phyloP scores from a whole-genome alignment of 495 filamentous ascomycete species.

The Letharia lupina region DNA sequence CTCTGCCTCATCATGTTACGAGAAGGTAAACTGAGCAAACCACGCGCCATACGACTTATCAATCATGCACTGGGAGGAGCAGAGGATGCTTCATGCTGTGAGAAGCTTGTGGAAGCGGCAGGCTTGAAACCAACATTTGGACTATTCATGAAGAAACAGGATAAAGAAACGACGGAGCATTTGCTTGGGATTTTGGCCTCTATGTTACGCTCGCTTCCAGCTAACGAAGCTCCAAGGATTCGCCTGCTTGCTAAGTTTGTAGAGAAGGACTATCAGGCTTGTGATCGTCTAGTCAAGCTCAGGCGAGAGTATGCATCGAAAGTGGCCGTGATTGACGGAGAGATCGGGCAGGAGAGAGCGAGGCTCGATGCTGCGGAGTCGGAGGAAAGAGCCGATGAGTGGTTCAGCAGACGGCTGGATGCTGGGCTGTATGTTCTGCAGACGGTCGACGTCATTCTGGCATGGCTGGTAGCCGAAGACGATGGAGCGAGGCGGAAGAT shows the following conservation, averaged over 20 bases:
- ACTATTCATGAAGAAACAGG: constrained; percentile 85
- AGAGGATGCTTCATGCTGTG: constrained; percentile 51
- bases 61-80: constrained; percentile 71
- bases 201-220: constrained; percentile 70
- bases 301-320: constrained; percentile 62
- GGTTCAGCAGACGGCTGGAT: constrained; percentile 76
- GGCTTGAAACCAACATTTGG: constrained; percentile 80
- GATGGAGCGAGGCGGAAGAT: constrained; percentile 65
- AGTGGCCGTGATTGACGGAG: constrained; percentile 55
- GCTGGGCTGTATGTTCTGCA: constrained; percentile 80
- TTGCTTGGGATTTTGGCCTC: constrained; percentile 83
- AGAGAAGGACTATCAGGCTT: constrained; percentile 87
- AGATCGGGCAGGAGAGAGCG: constrained; percentile 52
- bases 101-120: constrained; percentile 68
- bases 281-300: constrained; percentile 57
- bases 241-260: constrained; percentile 88
- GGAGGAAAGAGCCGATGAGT: constrained; percentile 63
- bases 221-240: constrained; percentile 69
- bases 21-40: constrained; percentile 72
- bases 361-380: constrained; percentile 44
- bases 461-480: constrained; percentile 92
- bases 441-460: constrained; percentile 77
- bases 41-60: constrained; percentile 65
- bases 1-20: constrained; percentile 82
- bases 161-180: constrained; percentile 66